phyloP scores from a whole-genome alignment of 495 filamentous ascomycete genomes.

The Neurospora africana region DNA sequence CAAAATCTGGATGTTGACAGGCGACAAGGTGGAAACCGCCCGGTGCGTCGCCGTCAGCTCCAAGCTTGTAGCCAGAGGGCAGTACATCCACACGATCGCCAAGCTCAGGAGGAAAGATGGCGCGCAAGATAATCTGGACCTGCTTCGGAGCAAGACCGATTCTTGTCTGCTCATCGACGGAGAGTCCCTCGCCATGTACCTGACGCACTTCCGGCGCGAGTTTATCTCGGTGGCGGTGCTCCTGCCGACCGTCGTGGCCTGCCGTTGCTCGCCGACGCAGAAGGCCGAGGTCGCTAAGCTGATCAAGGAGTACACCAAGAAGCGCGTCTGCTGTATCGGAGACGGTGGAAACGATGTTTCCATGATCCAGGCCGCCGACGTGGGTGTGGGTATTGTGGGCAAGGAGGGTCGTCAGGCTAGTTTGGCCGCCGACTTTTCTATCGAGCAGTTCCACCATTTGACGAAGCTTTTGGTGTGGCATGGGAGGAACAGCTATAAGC shows the following conservation, averaged over 20 bases:
- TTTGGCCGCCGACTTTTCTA: conserved; percentile 91
- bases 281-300: conserved; percentile 89
- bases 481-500: conserved; percentile 92
- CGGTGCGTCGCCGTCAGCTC: conserved; percentile 91
- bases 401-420: conserved; percentile 95
- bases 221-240: conserved; percentile 86
- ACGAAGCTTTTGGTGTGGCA: conserved; percentile 98
- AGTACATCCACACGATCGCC: conserved; percentile 90
- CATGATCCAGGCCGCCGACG: conserved; percentile 98
- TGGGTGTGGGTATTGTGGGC: conserved; percentile 95
- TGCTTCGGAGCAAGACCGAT: conserved; percentile 82
- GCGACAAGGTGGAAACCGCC: conserved; percentile 97
- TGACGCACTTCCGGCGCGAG: conserved; percentile 65
- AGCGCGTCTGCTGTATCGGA: conserved; percentile 91
- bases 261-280: conserved; percentile 92
- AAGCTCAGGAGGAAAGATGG: conserved; percentile 68
- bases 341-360: conserved; percentile 98
- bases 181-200: conserved; percentile 72
- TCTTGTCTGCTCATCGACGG: conserved; percentile 88
- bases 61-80: conserved; percentile 86
- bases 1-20: conserved; percentile 99
- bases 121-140: conserved; percentile 76
- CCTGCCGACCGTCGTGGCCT: conserved; percentile 88
- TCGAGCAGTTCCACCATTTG: conserved; percentile 90
- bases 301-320: conserved; percentile 85